Base-by-base conservation (phyloP, 768 basidiomycete genomes). In the Pholiota microspora region DNA sequence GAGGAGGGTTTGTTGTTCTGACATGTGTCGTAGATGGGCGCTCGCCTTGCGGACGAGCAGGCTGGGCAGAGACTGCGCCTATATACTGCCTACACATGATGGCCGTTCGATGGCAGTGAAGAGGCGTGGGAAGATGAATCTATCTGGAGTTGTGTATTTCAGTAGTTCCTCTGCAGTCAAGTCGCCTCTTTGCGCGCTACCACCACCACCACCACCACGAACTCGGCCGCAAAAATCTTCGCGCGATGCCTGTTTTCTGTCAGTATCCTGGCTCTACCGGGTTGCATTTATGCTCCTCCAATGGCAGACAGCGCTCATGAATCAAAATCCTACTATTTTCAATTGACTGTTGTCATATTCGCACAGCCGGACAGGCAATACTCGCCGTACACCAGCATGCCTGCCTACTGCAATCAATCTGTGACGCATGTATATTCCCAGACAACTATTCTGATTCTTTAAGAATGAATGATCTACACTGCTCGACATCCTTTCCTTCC, bases 1-100 rank as follows among this genome's bases (percentile, higher is more conserved):
- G 25, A 85, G 78, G 27, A 84, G 67, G 21, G 76, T 77, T 55
- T 81, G 71, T 51, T 73, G 70, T 63, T 84, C 83, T 56, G 76
- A 70, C 70, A 73, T 69, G 49, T 49, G 53, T 67, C 67, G 54
- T 28, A 44, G 27, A 45, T 24, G 58, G 54, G 61, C 31, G 58
- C 59, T 55, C 54, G 49, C 23, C 48, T 54, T 35, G 7, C 36
- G 53, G 23, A 13, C 42, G 38, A 25, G 32, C 28, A 53, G 18
- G 53, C 31, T 35, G 35, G 46, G 3, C 28, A 31, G 28, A n/a
- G 46, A 32, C 34, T 49, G 48, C 48, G 40, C 16, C 16, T 49
- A 49, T 49, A 49, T 34, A 49, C 18, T 35, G 45, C 10, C 15
- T 27, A 12, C 25, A 10, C 29, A 12, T 46, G n/a, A 46, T 46